A percentile compares a stretch with the other conserved stretches of the same genome.
Conservation (phyloP, 2,329 filamentous ascomycete genomes). For the Nemania serpens region DNA sequence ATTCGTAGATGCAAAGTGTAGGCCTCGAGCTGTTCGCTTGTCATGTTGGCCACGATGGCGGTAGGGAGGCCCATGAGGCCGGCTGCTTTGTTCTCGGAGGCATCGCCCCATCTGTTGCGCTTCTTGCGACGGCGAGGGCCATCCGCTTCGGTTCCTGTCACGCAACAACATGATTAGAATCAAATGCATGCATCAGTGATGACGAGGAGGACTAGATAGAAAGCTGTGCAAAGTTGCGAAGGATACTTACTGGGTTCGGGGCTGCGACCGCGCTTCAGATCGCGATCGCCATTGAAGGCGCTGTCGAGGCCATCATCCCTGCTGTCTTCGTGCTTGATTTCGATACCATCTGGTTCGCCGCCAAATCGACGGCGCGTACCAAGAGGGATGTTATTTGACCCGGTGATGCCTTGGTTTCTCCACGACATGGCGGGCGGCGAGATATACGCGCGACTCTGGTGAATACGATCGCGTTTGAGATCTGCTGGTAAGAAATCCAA, state of each 20-base stretch:
- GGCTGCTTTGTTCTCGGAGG: slow-evolving; percentile 96
- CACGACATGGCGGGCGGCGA: slow-evolving; percentile 58
- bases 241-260: slow-evolving; percentile 75
- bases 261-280: slow-evolving; percentile 87
- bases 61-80: slow-evolving; percentile 97
- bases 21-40: slow-evolving; percentile 94
- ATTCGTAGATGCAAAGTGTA: slow-evolving; percentile 96
- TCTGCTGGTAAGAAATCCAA: not conserved
- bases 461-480: not conserved
- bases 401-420: slow-evolving; percentile 84
- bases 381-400: slow-evolving; percentile 96
- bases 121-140: slow-evolving; percentile 92
- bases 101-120: slow-evolving; percentile 98
- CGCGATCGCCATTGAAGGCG: slow-evolving; percentile 51
- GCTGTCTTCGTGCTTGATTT: slow-evolving; percentile 39
- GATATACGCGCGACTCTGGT: not conserved
- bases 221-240: not conserved
- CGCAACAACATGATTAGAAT: slow-evolving; percentile 25
- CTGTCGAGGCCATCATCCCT: slow-evolving; percentile 38
- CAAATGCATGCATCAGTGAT: slow-evolving; percentile 16
- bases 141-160: slow-evolving; percentile 63
- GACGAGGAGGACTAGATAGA: not conserved
- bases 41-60: slow-evolving; percentile 97
- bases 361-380: slow-evolving; percentile 83
- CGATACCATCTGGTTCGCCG: slow-evolving; percentile 55